phyloP scores from a whole-genome alignment of 2,329 filamentous ascomycete species.

The Lithohypha guttulata region DNA sequence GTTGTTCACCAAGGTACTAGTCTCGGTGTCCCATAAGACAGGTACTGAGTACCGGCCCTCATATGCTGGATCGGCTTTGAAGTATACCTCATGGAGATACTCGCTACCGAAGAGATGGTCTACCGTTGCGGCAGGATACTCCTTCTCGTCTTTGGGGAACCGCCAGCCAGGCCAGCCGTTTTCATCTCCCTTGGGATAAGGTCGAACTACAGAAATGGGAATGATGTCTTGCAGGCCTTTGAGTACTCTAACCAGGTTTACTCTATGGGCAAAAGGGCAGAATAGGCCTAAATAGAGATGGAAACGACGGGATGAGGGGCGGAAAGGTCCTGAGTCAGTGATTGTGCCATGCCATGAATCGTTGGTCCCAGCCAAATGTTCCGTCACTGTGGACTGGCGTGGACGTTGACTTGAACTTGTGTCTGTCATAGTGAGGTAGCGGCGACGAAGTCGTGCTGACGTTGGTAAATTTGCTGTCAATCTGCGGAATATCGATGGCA shows the following conservation, averaged over 20 bases:
- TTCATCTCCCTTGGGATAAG: slow-evolving; percentile 56
- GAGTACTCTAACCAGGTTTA: slow-evolving; percentile 46
- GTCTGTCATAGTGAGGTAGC: slow-evolving; percentile 6
- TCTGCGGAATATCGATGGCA: too few species aligned
- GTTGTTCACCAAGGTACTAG: slow-evolving; percentile 48
- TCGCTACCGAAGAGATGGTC: slow-evolving; percentile 49
- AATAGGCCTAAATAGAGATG: slow-evolving; percentile 51
- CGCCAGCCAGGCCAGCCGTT: slow-evolving; percentile 54
- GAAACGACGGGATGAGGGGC: slow-evolving; percentile 42
- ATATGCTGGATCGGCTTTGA: slow-evolving; percentile 49
- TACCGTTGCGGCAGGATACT: slow-evolving; percentile 49
- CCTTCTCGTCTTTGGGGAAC: slow-evolving; percentile 42
- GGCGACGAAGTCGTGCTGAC: too few species aligned
- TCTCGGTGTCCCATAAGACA: slow-evolving; percentile 51
- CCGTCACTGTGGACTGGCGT: slow-evolving; percentile 13
- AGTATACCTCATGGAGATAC: slow-evolving; percentile 53
- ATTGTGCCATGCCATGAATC: slow-evolving; percentile 42
- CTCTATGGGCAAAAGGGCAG: slow-evolving; percentile 55
- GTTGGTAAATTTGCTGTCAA: too few species aligned
- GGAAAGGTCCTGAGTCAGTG: slow-evolving; percentile 36
- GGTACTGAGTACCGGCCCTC: slow-evolving; percentile 52
- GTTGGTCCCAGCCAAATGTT: slow-evolving; percentile 16
- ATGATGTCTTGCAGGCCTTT: slow-evolving; percentile 45
- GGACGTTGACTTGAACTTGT: slow-evolving; percentile 4
- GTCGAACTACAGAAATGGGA: slow-evolving; percentile 48